Evolutionary conservation across 2,329 filamentous ascomycete genomes (phyloP), one percentile per base, ranked within the genome.

Genomic region (Fusarium torreyae): DNA sequence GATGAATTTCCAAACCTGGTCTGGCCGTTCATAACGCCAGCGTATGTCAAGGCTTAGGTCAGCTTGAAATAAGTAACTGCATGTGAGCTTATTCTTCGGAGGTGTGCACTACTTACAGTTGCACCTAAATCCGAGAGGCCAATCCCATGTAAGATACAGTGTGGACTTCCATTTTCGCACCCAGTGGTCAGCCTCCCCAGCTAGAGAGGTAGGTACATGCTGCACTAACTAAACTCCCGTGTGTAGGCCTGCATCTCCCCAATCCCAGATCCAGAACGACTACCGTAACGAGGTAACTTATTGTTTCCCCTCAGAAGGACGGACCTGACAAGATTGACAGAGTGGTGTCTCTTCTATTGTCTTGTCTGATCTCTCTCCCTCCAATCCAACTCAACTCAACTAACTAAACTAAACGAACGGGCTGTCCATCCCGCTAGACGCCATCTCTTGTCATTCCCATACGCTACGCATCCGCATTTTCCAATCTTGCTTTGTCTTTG

Each of bases 221-320:
- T 46, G 44, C 52, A 50, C 68, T 71, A 66, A 60, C 62, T 60
- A 65, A 68, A 66, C 55, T 65, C 68, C 67, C 43, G 51, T 68
- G 39, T 40, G 68, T 54, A 67, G 65, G 70, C 68, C 65, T 71
- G 71, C 66, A 66, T 70, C 65, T 54, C 46, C 57, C 67, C 59
- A 68, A 64, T 68, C 59, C 65, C 62, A 69, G 68, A 71, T 71
- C 60, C 65, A 71, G 68, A 71, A 72, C 67, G 52, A 67, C 66
- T 61, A 69, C 63, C 56, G 68, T 68, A 48, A 66, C 62, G 43
- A 60, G 54, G 44, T 53, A 57, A 57, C 36, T 20, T 36, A 28
- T 39, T 26, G 31, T 63, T 58, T 48, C 62, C 70, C 71, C 63
- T 66, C 63, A 66, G 61, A 65, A 65, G 61, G 53, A 42, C 60